These are phyloP conservation scores for Lactarius deliciosus DNA, from an alignment of 768 basidiomycete species.

Conservation along the genomic window DNA sequence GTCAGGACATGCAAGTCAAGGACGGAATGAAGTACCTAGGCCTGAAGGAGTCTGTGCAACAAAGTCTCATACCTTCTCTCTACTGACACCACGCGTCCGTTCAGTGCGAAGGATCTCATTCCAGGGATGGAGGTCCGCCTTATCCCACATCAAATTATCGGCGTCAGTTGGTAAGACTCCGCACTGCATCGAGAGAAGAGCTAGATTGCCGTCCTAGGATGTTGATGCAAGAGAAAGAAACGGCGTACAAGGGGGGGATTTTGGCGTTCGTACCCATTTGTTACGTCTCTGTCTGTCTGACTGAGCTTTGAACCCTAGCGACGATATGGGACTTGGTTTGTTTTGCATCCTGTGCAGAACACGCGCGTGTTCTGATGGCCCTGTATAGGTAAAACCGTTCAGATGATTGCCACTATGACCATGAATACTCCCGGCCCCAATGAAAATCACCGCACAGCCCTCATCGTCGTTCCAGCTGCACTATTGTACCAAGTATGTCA, in stretches of 20 bases:
- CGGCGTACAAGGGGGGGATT: constrained; percentile 56
- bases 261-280: constrained; percentile 46
- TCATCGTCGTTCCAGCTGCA: constrained; percentile 76
- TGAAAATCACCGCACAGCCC: constrained; percentile 53
- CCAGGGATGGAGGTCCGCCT: constrained; percentile 70
- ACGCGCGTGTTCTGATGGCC: constrained; percentile 3
- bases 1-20: constrained; percentile 52
- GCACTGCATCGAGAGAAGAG: neutral
- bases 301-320: constrained; percentile 38
- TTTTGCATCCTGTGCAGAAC: constrained; percentile 4
- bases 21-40: constrained; percentile 54
- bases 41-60: constrained; percentile 45
- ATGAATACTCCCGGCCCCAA: constrained; percentile 54
- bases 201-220: constrained; percentile 46
- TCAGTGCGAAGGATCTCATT: constrained; percentile 54
- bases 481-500: constrained; percentile 61
- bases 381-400: constrained; percentile 61
- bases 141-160: constrained; percentile 73
- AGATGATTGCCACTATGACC: constrained; percentile 79
- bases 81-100: constrained; percentile 10
- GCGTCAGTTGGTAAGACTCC: constrained; percentile 64
- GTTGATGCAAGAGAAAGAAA: constrained; percentile 57
- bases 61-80: neutral
- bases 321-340: constrained; percentile 64
- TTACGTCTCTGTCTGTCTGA: constrained; percentile 1